These are phyloP conservation scores for Hypholoma sublateritium DNA, from an alignment of 768 basidiomycete genomes.

Conservation along the genomic window DNA sequence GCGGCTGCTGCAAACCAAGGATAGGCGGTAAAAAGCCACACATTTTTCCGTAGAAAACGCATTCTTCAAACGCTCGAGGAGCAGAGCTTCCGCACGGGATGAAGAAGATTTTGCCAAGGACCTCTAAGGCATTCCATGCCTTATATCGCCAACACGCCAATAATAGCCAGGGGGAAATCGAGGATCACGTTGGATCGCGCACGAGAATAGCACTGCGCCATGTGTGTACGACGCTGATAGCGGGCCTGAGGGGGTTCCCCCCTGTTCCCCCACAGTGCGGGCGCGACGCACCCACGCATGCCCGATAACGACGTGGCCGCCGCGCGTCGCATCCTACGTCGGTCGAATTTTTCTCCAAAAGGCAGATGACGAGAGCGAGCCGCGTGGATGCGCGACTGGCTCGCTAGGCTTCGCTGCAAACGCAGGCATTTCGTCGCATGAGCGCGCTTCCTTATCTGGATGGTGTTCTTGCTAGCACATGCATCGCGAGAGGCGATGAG, in stretches of 20 bases:
- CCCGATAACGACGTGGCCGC: neutral
- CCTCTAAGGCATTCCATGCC: neutral
- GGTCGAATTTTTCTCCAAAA: neutral
- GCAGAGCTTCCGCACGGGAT: neutral
- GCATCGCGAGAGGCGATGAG: too few relatives aligned
- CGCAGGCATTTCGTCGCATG: neutral
- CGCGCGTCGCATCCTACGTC: neutral
- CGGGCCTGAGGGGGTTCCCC: neutral
- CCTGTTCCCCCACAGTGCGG: neutral
- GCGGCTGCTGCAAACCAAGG: constrained; percentile 13
- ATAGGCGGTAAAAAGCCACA: neutral
- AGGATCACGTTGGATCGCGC: too few relatives aligned
- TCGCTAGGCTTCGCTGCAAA: neutral
- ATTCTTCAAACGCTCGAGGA: neutral
- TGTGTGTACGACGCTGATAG: neutral
- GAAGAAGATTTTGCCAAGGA: neutral
- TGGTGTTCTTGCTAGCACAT: too few relatives aligned
- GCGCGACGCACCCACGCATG: neutral
- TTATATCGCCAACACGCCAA: neutral
- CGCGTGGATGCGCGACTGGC: neutral
- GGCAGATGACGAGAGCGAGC: neutral
- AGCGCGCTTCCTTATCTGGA: too few relatives aligned
- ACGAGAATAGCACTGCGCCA: neutral
- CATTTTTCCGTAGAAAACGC: neutral
- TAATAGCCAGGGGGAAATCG: neutral